Conservation (phyloP, 176 grass and related monocot species). For the Oryza brachyantha region DNA sequence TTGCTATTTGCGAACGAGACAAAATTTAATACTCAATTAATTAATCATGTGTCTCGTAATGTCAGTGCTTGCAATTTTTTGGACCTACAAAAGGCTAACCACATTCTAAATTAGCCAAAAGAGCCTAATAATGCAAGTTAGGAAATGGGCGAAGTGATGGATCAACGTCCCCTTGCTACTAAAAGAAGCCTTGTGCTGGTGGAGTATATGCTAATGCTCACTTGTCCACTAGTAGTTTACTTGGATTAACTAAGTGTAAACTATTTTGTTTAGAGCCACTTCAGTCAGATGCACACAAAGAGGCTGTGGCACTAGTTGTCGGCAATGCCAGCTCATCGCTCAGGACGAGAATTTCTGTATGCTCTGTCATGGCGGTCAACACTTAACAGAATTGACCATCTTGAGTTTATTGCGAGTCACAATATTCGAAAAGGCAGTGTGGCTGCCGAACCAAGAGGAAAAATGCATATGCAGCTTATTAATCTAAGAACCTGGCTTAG, state of each 20-base stretch:
- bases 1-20: too few relatives aligned
- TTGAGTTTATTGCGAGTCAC: background rate
- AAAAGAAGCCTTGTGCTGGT: background rate
- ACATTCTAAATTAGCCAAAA: background rate
- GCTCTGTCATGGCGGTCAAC: background rate
- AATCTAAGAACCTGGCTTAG: background rate
- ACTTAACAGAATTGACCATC: slow-evolving; percentile 7
- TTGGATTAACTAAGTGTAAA: background rate
- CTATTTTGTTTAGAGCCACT: slow-evolving; percentile 4
- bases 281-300: background rate
- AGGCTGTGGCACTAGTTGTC: slow-evolving; percentile 19
- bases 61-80: background rate
- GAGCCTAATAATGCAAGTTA: slow-evolving; percentile 8
- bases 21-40: too few relatives aligned
- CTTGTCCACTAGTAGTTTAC: background rate
- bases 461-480: background rate
- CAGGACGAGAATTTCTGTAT: background rate
- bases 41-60: too few relatives aligned
- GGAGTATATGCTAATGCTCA: background rate
- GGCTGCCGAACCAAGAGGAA: background rate
- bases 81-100: background rate
- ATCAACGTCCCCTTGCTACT: slow-evolving; percentile 22
- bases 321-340: slow-evolving; percentile 16
- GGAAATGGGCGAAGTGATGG: slow-evolving; percentile 30
- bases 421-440: slow-evolving; percentile 5